A percentile compares a stretch with the other conserved stretches of the same genome.
Evolutionary conservation across 768 basidiomycete genomes (phyloP).

Genomic region (Imleria badia): DNA sequence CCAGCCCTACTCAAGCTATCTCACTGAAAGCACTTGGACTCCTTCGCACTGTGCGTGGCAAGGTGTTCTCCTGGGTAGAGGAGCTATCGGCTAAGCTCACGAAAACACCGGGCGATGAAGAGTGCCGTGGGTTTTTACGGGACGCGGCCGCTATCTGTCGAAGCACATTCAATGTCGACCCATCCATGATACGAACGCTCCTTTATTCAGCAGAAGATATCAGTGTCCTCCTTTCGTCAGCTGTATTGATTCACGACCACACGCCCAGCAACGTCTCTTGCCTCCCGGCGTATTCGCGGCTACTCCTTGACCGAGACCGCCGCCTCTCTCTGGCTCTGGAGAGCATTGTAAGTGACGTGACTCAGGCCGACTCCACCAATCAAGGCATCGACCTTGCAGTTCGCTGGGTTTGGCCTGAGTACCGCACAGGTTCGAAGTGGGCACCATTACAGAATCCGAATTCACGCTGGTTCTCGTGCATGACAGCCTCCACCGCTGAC

Average conservation of each 20-base stretch:
- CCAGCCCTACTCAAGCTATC: constrained; percentile 12
- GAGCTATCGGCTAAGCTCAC: constrained; percentile 31
- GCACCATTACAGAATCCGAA: constrained; percentile 1
- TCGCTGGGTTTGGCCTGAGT: constrained; percentile 22
- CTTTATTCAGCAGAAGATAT: constrained; percentile 27
- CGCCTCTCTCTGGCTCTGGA: constrained; percentile 30
- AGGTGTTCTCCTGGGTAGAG: constrained; percentile 37
- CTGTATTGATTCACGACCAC: constrained; percentile 29
- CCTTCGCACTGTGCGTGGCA: constrained; percentile 32
- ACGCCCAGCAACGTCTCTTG: constrained; percentile 10
- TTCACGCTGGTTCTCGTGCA: constrained; percentile 24
- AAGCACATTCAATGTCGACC: constrained; percentile 30
- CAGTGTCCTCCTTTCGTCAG: constrained; percentile 21
- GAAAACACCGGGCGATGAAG: constrained; percentile 7
- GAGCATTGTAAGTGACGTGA: background rate
- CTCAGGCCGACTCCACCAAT: background rate
- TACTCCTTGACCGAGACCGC: constrained; percentile 32
- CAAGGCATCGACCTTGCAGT: constrained; percentile 23
- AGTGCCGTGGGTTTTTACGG: constrained; percentile 26
- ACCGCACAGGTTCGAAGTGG: constrained; percentile 28
- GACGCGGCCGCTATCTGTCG: constrained; percentile 42
- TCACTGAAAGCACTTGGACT: constrained; percentile 21
- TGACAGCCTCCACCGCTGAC: constrained; percentile 4
- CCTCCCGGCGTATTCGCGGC: constrained; percentile 6
- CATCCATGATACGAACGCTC: constrained; percentile 1